Base-by-base conservation (phyloP, 2,329 filamentous ascomycete species). In the Cercospora sesami region DNA sequence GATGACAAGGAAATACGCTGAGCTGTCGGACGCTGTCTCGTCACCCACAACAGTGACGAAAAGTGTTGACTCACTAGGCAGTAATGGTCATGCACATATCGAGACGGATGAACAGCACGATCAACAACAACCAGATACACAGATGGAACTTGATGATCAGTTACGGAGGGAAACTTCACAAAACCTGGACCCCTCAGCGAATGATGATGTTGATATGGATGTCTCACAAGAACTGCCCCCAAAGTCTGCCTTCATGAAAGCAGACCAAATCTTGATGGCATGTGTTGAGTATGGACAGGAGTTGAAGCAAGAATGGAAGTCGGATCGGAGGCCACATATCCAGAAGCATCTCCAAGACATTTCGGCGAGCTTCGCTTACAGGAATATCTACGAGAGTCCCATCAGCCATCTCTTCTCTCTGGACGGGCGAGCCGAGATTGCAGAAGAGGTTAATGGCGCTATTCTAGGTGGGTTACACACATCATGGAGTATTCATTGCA, bases 361-460 rank as follows among this genome's bases (percentile, higher is more conserved):
- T 0, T 97, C 95, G 80, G 91, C 93, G 6, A 83, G 97, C 64
- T 87, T 98, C 71, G 94, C 94, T 1, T 99, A 98, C 76, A 81
- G 87, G 39, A 92, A 97, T 76, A 92, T 94, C 0, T 84, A 91
- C 16, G 88, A 89, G 73, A 92, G 91, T 70, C 87, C 90, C 68
- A 86, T 97, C 67, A 89, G 90, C 16, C 90, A 92, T 76, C 82
- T 97, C 68, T 83, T 99, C 66, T 92, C 96, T 74, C 84, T 86
- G 45, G 87, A 86, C 63, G 93, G 92, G 1, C 85, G 95, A 53
- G 87, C 89, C 18, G 85, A 88, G 18, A 92, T 98, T 48, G 94
- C 94, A 8, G 95, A 99, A 81, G 94, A 97, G 79, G 83, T 99
- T 66, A 98, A 98, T 79, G 92, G 92, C 69, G 94, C 93, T 58